Conservation (phyloP, 2,329 filamentous ascomycete species). For the Pezicula rhizophila region DNA sequence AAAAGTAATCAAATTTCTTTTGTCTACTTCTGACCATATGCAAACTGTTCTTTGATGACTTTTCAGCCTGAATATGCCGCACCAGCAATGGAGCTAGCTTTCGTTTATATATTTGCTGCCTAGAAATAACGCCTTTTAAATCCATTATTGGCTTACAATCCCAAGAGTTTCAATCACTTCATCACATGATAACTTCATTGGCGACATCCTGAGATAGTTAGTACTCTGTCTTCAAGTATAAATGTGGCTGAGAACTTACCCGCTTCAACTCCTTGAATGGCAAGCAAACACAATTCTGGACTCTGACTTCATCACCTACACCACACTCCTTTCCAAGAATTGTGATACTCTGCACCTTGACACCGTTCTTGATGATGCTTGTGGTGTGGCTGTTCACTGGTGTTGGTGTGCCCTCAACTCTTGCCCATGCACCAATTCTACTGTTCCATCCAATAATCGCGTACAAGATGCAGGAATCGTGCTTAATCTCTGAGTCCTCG, state of each 20-base stretch:
- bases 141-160: background rate
- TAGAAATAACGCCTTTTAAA: background rate
- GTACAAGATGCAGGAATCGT: conserved; percentile 92
- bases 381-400: conserved; percentile 84
- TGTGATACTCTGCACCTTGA: conserved; percentile 98
- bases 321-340: conserved; percentile 94
- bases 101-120: background rate
- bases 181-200: conserved; percentile 89
- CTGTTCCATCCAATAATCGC: conserved; percentile 96
- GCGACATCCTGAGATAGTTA: conserved; percentile 63
- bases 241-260: conserved; percentile 45
- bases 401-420: conserved; percentile 91
- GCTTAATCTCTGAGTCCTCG: conserved; percentile 91
- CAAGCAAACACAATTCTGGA: conserved; percentile 96
- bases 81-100: background rate
- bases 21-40: background rate
- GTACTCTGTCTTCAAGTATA: conserved; percentile 11
- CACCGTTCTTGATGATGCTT: conserved; percentile 92
- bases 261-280: conserved; percentile 98
- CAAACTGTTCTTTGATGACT: background rate
- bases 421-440: conserved; percentile 94
- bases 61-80: background rate
- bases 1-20: too few species aligned
- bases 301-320: conserved; percentile 87
- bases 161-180: background rate